Evolutionary conservation across 1,284 basidiomycete genomes (phyloP).

Genomic region (Rugosomyces carneus): DNA sequence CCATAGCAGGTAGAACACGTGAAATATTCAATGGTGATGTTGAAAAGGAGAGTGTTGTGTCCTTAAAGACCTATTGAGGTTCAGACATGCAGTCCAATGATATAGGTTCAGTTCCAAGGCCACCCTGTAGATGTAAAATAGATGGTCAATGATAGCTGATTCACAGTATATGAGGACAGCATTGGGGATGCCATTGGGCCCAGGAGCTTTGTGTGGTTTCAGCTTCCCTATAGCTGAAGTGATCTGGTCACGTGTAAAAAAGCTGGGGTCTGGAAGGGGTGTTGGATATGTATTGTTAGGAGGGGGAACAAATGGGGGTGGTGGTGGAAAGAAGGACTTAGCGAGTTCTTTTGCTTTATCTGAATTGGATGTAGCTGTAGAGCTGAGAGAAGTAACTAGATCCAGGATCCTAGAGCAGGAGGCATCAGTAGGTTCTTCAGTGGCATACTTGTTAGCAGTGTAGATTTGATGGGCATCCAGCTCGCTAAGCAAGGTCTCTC

Average conservation of each 20-base stretch:
- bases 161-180: conserved; percentile 9
- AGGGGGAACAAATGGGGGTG: background rate
- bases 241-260: conserved; percentile 13
- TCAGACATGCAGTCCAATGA: too few species aligned
- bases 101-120: background rate
- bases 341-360: conserved; percentile 2
- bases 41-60: too few species aligned
- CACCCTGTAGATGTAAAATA: background rate
- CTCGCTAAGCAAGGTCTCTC: too few species aligned
- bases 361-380: background rate
- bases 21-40: too few species aligned
- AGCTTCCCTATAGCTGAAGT: conserved; percentile 13
- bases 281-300: background rate
- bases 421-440: background rate
- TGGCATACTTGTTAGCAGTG: conserved; percentile 5
- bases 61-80: too few species aligned
- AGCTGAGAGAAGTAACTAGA: background rate
- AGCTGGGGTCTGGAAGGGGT: background rate
- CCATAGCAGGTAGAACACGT: too few species aligned
- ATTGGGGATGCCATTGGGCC: conserved; percentile 21
- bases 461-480: conserved; percentile 1
- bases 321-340: conserved; percentile 7
- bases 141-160: background rate
- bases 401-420: conserved; percentile 1
- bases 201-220: conserved; percentile 20